phyloP scores from a whole-genome alignment of 2,329 filamentous ascomycete genomes.

The Fragosphaeria purpurea region DNA sequence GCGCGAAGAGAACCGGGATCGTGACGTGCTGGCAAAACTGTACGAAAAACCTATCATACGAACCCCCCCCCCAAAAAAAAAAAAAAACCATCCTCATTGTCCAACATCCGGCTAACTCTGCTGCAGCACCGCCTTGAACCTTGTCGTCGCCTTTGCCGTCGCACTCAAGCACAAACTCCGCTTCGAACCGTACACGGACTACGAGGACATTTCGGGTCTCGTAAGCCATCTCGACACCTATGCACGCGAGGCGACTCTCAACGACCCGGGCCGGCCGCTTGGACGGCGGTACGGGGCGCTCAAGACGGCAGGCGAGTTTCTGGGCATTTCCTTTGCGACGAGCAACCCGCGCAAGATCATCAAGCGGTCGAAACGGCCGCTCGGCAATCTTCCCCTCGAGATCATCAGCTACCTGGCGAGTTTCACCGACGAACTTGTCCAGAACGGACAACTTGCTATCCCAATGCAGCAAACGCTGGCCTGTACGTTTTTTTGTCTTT shows the following conservation, averaged over 20 bases:
- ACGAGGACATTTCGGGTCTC: conserved; percentile 53
- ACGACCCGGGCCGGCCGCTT: conserved; percentile 26
- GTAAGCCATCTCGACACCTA: conserved; percentile 57
- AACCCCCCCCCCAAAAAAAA: too few relatives aligned
- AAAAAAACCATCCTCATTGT: not conserved
- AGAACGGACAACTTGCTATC: conserved; percentile 35
- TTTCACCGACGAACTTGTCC: conserved; percentile 48
- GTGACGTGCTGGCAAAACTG: conserved; percentile 58
- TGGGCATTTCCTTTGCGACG: conserved; percentile 57
- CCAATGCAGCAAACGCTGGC: conserved; percentile 42
- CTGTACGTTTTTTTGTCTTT: conserved; percentile 7
- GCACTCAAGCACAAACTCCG: conserved; percentile 63
- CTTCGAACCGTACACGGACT: conserved; percentile 61
- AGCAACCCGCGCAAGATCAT: conserved; percentile 60
- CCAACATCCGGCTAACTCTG: not conserved
- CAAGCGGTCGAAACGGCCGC: conserved; percentile 54
- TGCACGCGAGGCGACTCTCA: conserved; percentile 34
- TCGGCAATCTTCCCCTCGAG: conserved; percentile 65
- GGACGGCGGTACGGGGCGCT: conserved; percentile 22
- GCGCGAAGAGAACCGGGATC: conserved; percentile 32
- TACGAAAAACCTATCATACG: too few relatives aligned
- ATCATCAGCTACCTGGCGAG: conserved; percentile 56
- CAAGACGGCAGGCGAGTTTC: conserved; percentile 50
- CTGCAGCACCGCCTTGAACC: conserved; percentile 49
- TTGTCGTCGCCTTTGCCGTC: conserved; percentile 60